A percentile compares a stretch with the other conserved stretches of the same genome.
phyloP scores from a whole-genome alignment of 345 rosid species.

The Noccaea caerulescens region DNA sequence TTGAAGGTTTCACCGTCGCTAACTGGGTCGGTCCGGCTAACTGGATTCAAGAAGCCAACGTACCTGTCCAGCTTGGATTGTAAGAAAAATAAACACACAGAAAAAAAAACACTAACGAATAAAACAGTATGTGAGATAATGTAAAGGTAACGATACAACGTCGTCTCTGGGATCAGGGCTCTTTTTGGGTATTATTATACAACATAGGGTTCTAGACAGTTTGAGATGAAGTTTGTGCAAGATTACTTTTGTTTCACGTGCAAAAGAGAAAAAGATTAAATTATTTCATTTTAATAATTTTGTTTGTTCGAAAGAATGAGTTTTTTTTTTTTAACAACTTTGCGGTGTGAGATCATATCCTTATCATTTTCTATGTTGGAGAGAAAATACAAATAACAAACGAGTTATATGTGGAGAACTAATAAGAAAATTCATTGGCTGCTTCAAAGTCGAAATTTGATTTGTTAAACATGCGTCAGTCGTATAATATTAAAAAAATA shows the following conservation, averaged over 20 bases:
- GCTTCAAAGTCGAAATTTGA: conserved; percentile 25
- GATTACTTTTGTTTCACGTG: conserved; percentile 38
- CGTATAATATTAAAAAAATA: background rate
- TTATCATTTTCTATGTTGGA: too few relatives aligned
- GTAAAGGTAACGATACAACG: conserved; percentile 29
- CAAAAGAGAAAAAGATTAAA: conserved; percentile 1
- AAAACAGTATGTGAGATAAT: conserved; percentile 32
- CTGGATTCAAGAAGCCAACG: conserved; percentile 55
- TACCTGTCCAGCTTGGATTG: conserved; percentile 44
- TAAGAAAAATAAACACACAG: conserved; percentile 1
- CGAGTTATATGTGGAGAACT: background rate
- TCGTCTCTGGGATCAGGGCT: conserved; percentile 32
- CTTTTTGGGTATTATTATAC: conserved; percentile 28
- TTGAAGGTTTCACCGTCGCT: conserved; percentile 49
- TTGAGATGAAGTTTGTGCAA: conserved; percentile 39
- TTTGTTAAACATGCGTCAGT: background rate
- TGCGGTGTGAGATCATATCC: background rate
- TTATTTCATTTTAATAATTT: background rate
- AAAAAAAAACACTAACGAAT: conserved; percentile 15
- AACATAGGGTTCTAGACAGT: conserved; percentile 37
- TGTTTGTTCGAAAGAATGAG: background rate
- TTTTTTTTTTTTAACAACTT: background rate
- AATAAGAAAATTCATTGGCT: conserved; percentile 27
- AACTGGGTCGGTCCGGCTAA: conserved; percentile 46
- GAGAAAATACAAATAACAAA: too few relatives aligned